Evolutionary conservation across 176 grass and related monocot genomes (phyloP).

Genomic region (Juncus effusus): DNA sequence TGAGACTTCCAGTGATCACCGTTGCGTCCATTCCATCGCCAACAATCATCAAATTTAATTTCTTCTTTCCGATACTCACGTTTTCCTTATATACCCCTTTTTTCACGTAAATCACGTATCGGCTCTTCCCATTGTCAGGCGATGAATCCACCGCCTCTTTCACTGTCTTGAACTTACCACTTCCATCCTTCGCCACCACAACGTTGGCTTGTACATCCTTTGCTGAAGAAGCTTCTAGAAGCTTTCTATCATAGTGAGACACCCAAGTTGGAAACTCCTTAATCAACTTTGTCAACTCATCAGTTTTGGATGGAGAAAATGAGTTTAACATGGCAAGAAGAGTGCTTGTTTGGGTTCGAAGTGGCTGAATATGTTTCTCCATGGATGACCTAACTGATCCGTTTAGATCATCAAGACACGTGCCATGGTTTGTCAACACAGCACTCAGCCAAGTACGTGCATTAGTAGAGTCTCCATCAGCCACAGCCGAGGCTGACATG

Average conservation of each 20-base stretch:
- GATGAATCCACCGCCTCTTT: conserved; percentile 52
- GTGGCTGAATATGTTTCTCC: conserved; percentile 8
- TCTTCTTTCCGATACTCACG: conserved; percentile 74
- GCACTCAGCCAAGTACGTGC: conserved; percentile 60
- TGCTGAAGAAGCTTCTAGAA: conserved; percentile 34
- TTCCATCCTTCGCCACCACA: conserved; percentile 78
- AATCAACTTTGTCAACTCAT: conserved; percentile 1
- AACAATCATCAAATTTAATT: conserved; percentile 73
- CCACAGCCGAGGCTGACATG: neutral
- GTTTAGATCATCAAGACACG: conserved; percentile 67
- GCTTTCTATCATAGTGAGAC: conserved; percentile 24
- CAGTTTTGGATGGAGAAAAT: conserved; percentile 26
- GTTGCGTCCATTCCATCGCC: conserved; percentile 70
- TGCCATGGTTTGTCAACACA: conserved; percentile 72
- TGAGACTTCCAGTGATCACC: conserved; percentile 56
- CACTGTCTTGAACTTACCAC: conserved; percentile 55
- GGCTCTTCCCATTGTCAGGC: conserved; percentile 34
- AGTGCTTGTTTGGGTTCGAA: conserved; percentile 36
- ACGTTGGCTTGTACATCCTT: conserved; percentile 33
- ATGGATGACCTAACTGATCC: conserved; percentile 32
- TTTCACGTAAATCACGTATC: conserved; percentile 74
- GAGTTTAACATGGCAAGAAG: conserved; percentile 45
- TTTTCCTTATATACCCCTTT: conserved; percentile 69
- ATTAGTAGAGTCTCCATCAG: neutral
- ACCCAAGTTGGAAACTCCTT: conserved; percentile 44